Evolutionary conservation across 495 filamentous ascomycete species (phyloP), one percentile per base, ranked within the genome.

Genomic region (Trichoderma virens): DNA sequence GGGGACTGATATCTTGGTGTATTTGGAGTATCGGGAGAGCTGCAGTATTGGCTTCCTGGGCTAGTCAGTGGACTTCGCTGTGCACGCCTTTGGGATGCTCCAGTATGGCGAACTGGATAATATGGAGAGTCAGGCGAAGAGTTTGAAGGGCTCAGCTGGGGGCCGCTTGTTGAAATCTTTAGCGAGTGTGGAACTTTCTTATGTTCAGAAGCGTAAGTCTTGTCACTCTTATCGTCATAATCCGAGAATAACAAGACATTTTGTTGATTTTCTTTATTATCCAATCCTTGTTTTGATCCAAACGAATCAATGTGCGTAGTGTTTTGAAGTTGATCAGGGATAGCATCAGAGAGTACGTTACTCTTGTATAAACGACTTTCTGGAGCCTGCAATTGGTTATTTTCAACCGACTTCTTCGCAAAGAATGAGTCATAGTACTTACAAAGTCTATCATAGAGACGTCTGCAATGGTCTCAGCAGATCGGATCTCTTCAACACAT

Each of bases 401-500:
- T 30, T 14, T 56, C 14, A 14, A 7, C 8, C 11, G 23, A 28
- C 25, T 2, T 56, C 23, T 56, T 13, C 11, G 23, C 20, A 27
- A 13, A 1, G 20, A 3, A 56, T 0, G 6, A 28, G 9, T 14
- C 0, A 56, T 11, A 34, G 13, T 7, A 61, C 59, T 61, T 9
- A 61, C 59, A 35, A 43, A 30, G 35, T 51, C 13, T 3, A 30
- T 25, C 41, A 47, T n/a, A 45, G 54, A 61, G 34, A 32, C 28
- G 23, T 47, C 20, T 18, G 35, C 54, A 20, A 38, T 30, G 54
- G 35, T 6, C n/a, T 65, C 65, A 9, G 66, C 69, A 27, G 68
- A 67, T 38, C 67, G 71, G 0, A 63, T 56, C 31, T 71, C 67
- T 27, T 61, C 70, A 41, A 70, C 66, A 47, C 73, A 73, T 11